Percentiles rank a stretch among this genome's conserved stretches.
Conservation (phyloP, 441 rosid genomes). For the Brassica balearica region DNA sequence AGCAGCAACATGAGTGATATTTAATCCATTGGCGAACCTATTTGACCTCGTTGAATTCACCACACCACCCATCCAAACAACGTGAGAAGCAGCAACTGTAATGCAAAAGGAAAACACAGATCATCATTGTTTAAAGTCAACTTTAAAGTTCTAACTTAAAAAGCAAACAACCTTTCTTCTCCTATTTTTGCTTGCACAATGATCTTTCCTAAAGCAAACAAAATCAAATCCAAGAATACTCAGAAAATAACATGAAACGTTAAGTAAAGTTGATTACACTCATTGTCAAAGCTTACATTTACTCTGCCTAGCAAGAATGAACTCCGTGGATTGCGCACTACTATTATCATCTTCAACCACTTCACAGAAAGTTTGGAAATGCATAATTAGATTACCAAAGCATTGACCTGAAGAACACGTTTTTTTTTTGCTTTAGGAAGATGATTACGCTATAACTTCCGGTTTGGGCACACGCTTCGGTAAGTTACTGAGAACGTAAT, state of each 20-base stretch:
- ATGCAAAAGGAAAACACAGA: constrained; percentile 9
- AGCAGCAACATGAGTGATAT: constrained; percentile 18
- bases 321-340: constrained; percentile 61
- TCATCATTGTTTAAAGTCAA: neutral
- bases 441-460: neutral
- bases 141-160: neutral
- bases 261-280: neutral
- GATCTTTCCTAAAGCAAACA: constrained; percentile 58
- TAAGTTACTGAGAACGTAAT: neutral
- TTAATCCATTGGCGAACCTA: constrained; percentile 43
- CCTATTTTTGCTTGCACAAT: constrained; percentile 60
- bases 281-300: constrained; percentile 44
- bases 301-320: constrained; percentile 59
- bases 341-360: neutral
- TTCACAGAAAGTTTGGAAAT: neutral
- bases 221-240: constrained; percentile 8
- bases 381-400: neutral
- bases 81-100: constrained; percentile 63
- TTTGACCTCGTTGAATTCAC: constrained; percentile 51
- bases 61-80: constrained; percentile 68
- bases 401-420: neutral
- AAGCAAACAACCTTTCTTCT: constrained; percentile 67
- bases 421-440: neutral
- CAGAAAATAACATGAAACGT: neutral
- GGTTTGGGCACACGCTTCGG: neutral